Evolutionary conservation across 805 yeast genomes (phyloP).

Genomic region (Kluyveromyces siamensis): DNA sequence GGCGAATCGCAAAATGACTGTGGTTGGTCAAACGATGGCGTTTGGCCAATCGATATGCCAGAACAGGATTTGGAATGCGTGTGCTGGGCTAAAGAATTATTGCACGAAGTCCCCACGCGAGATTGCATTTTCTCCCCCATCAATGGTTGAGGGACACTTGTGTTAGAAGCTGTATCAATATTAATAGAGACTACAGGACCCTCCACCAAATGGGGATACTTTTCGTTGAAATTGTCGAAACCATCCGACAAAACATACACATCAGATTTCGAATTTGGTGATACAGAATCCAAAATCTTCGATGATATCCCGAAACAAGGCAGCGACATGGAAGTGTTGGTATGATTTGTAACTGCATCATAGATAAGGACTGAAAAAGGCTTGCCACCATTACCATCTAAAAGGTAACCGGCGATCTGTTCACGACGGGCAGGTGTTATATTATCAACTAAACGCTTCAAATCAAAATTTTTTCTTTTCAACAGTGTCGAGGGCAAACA

Average conservation of each 20-base stretch:
- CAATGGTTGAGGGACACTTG: not conserved
- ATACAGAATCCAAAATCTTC: slow-evolving; percentile 14
- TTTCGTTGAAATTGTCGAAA: slow-evolving; percentile 1
- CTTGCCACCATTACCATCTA: slow-evolving; percentile 5
- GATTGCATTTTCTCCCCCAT: not conserved
- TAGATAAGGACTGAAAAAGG: slow-evolving; percentile 17
- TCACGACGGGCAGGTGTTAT: slow-evolving; percentile 41
- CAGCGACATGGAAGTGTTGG: slow-evolving; percentile 17
- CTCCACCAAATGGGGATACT: not conserved
- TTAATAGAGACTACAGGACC: not conserved
- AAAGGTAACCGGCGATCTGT: not conserved
- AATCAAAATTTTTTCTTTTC: slow-evolving; percentile 62
- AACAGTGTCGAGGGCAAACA: slow-evolving; percentile 86
- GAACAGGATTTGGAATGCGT: not conserved
- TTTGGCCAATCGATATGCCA: not conserved
- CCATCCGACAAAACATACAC: slow-evolving; percentile 6
- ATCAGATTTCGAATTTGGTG: not conserved
- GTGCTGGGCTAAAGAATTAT: not conserved
- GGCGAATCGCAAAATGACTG: slow-evolving; percentile 14
- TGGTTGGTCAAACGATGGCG: not conserved
- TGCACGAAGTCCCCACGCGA: not conserved
- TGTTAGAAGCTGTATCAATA: not conserved
- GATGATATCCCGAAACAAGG: slow-evolving; percentile 21
- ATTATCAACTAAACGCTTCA: slow-evolving; percentile 53
- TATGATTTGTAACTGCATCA: slow-evolving; percentile 17